These are phyloP conservation scores for Diutina sp. DNA, from an alignment of 1,139 yeast genomes.

Conservation along the genomic window DNA sequence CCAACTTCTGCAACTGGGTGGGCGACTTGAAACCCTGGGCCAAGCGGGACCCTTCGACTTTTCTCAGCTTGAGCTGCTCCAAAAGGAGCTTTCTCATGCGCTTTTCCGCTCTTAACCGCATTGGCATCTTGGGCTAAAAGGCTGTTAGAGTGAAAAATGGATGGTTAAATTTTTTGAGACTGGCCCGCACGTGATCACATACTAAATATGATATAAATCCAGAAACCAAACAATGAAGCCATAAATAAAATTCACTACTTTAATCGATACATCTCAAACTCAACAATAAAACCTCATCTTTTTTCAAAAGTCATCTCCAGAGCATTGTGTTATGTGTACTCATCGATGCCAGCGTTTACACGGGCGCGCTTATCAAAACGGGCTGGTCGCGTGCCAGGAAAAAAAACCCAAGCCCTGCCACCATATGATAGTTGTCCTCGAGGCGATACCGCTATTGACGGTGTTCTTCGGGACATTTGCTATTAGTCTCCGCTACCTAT, in stretches of 20 bases:
- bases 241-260: no score
- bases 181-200: background rate
- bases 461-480: constrained; percentile 6
- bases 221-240: background rate
- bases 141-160: constrained; percentile 1
- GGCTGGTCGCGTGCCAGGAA: background rate
- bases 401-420: background rate
- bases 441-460: constrained; percentile 7
- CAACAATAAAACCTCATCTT: no score
- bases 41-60: constrained; percentile 30
- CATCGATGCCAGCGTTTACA: background rate
- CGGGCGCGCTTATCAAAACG: background rate
- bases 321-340: background rate
- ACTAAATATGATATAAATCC: background rate
- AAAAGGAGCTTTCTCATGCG: constrained; percentile 37
- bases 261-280: no score
- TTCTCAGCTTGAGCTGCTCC: constrained; percentile 33
- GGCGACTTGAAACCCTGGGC: constrained; percentile 27
- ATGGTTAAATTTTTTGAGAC: background rate
- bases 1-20: constrained; percentile 14
- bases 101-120: constrained; percentile 35
- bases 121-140: constrained; percentile 19
- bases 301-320: no score
- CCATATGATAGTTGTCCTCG: constrained; percentile 3
- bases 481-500: constrained; percentile 14